Evolutionary conservation across 192 early-diverging fungal genomes (phyloP), one percentile per base, ranked within the genome.

Genomic region (Coemansia sp.): DNA sequence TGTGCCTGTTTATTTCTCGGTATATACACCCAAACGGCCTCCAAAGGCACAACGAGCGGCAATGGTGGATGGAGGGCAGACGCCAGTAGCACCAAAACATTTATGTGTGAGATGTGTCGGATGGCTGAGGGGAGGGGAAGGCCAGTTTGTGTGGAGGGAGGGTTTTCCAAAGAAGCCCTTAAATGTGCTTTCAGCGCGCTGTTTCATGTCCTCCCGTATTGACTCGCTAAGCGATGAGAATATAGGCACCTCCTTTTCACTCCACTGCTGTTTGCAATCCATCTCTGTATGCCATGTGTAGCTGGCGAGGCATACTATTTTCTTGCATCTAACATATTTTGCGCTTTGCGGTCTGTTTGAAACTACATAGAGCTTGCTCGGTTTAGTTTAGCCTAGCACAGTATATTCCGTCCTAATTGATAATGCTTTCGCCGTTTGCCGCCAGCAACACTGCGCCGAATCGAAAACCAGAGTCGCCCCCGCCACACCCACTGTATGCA

Each of bases 61-160:
- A 27, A 50, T 28, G 14, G 25, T 28, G 48, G 48, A 40, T 42
- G 29, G 44, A 16, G 18, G 28, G 47, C 47, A 16, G 2, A n/a
- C 38, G 35, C 32, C 49, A 61, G 59, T 61, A 61, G 59, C 47
- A 52, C 49, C 48, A 52, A 52, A 42, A 58, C 57, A 56, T 56
- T 42, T 44, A 24, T 40, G 38, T 44, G 42, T 27, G 30, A 48
- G 31, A 44, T 58, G 57, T 58, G 57, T 58, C 45, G 46, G 57
- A 58, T 30, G 40, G 16, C n/a, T 22, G 57, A 19, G 30, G 5
- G 30, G 30, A 31, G 43, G n/a, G 19, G 18, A 44, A 44, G 19
- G 19, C 43, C 19, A 8, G 30, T 21, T 18, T 44, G 18, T 44
- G 43, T n/a, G 43, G 43, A 44, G 43, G 19, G 43, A 12, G 19